These are phyloP conservation scores for Xylariaceae sp. DNA, from an alignment of 2,329 filamentous ascomycete genomes.

Conservation along the genomic window DNA sequence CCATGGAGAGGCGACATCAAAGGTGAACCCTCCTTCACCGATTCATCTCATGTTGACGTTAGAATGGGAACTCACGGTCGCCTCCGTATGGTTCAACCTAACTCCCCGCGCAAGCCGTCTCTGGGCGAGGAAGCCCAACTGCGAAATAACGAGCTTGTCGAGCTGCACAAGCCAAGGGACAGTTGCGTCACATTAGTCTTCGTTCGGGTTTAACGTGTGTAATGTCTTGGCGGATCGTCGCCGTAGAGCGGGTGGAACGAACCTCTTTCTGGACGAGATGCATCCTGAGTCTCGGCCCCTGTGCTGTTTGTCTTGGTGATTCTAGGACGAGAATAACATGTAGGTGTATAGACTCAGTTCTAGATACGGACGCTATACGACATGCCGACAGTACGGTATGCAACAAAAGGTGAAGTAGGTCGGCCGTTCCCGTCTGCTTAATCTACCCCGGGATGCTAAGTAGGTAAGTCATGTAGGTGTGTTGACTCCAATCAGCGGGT, in stretches of 20 bases:
- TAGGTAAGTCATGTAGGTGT: too few species aligned
- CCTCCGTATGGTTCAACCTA: slow-evolving; percentile 85
- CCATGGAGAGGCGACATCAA: background rate
- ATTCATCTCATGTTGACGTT: background rate
- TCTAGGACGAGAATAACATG: background rate
- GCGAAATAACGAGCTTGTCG: slow-evolving; percentile 92
- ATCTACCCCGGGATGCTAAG: too few species aligned
- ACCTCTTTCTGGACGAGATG: slow-evolving; percentile 37
- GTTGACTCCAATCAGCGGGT: too few species aligned
- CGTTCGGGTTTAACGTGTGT: background rate
- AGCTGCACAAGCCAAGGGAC: slow-evolving; percentile 51
- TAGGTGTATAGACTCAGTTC: background rate
- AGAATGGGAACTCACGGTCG: slow-evolving; percentile 54
- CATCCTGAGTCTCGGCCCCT: slow-evolving; percentile 18
- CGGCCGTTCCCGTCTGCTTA: background rate
- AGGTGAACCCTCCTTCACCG: background rate
- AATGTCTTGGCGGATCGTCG: background rate
- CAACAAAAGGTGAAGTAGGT: background rate
- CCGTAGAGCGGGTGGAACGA: slow-evolving; percentile 13
- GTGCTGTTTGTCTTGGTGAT: background rate
- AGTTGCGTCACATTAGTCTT: background rate
- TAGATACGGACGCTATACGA: too few species aligned
- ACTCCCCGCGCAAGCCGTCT: slow-evolving; percentile 81
- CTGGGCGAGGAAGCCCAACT: slow-evolving; percentile 84
- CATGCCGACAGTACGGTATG: background rate